Conservation (phyloP, 768 basidiomycete species). For the Leccinum rimulosum region DNA sequence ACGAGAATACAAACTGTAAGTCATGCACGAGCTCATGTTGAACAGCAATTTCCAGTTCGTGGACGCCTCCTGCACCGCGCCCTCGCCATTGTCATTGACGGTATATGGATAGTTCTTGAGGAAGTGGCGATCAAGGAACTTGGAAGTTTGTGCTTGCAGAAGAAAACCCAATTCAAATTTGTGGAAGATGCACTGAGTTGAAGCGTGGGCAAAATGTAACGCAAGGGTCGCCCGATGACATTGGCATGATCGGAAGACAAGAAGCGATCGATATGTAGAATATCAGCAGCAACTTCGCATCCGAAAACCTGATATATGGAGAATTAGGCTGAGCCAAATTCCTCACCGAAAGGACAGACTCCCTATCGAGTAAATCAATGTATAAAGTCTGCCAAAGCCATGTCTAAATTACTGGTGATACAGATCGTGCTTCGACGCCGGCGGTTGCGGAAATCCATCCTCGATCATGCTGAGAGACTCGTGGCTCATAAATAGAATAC, state of each 20-base stretch:
- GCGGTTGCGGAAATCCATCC: conserved; percentile 1
- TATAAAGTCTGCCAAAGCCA: conserved; percentile 76
- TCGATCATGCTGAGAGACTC: conserved; percentile 5
- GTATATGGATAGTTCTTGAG: conserved; percentile 93
- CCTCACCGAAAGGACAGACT: conserved; percentile 1
- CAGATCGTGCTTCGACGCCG: conserved; percentile 81
- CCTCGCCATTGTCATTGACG: conserved; percentile 64
- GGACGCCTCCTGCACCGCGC: conserved; percentile 89
- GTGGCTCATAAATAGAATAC: background rate
- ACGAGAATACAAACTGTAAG: conserved; percentile 60
- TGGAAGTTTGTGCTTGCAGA: conserved; percentile 80
- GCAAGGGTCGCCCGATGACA: conserved; percentile 42
- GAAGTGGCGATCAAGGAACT: conserved; percentile 92
- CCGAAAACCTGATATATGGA: conserved; percentile 61
- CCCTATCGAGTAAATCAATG: conserved; percentile 82
- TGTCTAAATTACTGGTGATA: conserved; percentile 87
- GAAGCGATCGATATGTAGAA: conserved; percentile 60
- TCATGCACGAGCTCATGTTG: conserved; percentile 93
- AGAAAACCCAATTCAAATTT: conserved; percentile 86
- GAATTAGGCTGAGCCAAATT: conserved; percentile 23
- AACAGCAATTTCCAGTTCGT: conserved; percentile 93
- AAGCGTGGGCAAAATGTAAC: conserved; percentile 79
- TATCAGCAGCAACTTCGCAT: conserved; percentile 76
- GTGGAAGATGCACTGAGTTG: conserved; percentile 85
- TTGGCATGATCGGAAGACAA: conserved; percentile 57